Evolutionary conservation across 176 grass and related monocot species (phyloP).

Genomic region (Saccharum officinarum): DNA sequence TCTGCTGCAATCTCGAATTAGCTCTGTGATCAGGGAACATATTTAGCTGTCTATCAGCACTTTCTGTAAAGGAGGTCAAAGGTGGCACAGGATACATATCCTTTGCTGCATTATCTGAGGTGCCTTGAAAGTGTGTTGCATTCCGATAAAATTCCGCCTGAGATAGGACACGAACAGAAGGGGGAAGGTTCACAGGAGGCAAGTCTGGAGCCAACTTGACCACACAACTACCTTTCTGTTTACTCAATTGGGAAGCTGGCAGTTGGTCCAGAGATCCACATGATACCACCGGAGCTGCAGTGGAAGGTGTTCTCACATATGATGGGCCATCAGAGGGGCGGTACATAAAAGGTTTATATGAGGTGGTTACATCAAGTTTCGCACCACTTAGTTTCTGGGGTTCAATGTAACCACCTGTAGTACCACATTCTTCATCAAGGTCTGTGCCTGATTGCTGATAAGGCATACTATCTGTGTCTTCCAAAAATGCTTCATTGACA

Average conservation of each 20-base stretch:
- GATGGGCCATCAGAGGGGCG: slow-evolving; percentile 39
- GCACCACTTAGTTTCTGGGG: slow-evolving; percentile 36
- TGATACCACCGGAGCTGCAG: slow-evolving; percentile 6
- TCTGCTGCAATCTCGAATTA: slow-evolving; percentile 43
- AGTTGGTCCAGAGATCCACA: slow-evolving; percentile 36
- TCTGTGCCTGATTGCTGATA: slow-evolving; percentile 35
- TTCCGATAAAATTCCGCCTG: slow-evolving; percentile 54
- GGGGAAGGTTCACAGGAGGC: slow-evolving; percentile 90
- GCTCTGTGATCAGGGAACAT: slow-evolving; percentile 49
- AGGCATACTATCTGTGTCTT: slow-evolving; percentile 53
- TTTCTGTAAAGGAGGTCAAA: slow-evolving; percentile 38
- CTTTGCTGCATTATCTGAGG: slow-evolving; percentile 38
- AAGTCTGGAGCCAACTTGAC: slow-evolving; percentile 95
- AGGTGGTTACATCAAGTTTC: slow-evolving; percentile 26
- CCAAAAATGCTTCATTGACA: slow-evolving; percentile 98
- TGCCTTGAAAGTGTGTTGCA: slow-evolving; percentile 41
- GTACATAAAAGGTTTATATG: slow-evolving; percentile 37
- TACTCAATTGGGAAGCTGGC: slow-evolving; percentile 40
- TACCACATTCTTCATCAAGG: slow-evolving; percentile 40
- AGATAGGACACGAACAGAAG: slow-evolving; percentile 72
- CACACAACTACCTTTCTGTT: slow-evolving; percentile 62
- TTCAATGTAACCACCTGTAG: slow-evolving; percentile 39
- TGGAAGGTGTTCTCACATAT: slow-evolving; percentile 27
- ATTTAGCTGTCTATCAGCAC: slow-evolving; percentile 50
- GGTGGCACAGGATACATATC: slow-evolving; percentile 35